Percentiles rank a stretch among this genome's conserved stretches.
Evolutionary conservation across 306 rosid species (phyloP).

Genomic region (Pyrus pyrifolia): DNA sequence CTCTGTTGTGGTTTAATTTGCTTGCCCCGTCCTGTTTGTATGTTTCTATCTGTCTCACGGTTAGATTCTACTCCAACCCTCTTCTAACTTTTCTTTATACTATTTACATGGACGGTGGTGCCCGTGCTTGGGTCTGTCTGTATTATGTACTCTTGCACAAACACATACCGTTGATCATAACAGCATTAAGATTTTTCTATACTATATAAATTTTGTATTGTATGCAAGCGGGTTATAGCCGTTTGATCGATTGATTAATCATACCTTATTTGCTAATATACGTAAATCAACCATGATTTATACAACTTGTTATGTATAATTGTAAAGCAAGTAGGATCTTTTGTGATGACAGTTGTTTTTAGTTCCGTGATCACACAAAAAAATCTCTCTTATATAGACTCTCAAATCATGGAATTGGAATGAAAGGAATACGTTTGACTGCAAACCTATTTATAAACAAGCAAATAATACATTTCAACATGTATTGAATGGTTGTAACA

Average conservation of each 20-base stretch:
- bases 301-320: background rate
- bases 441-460: background rate
- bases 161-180: background rate
- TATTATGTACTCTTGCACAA: background rate
- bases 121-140: background rate
- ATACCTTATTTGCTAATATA: no score
- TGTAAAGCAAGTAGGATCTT: background rate
- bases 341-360: background rate
- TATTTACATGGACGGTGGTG: background rate
- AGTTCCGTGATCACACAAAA: background rate
- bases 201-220: background rate
- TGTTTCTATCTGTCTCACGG: slow-evolving; percentile 33
- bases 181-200: background rate
- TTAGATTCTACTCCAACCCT: slow-evolving; percentile 45
- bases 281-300: no score
- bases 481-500: background rate
- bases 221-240: background rate
- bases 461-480: background rate
- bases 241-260: background rate
- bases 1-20: background rate
- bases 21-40: slow-evolving; percentile 20
- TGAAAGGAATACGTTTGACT: background rate
- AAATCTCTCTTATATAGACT: no score
- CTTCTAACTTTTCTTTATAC: background rate
- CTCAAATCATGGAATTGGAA: background rate